Conservation (phyloP, 176 grass and related monocot species). For the Rhipidocladum racemiflorum region DNA sequence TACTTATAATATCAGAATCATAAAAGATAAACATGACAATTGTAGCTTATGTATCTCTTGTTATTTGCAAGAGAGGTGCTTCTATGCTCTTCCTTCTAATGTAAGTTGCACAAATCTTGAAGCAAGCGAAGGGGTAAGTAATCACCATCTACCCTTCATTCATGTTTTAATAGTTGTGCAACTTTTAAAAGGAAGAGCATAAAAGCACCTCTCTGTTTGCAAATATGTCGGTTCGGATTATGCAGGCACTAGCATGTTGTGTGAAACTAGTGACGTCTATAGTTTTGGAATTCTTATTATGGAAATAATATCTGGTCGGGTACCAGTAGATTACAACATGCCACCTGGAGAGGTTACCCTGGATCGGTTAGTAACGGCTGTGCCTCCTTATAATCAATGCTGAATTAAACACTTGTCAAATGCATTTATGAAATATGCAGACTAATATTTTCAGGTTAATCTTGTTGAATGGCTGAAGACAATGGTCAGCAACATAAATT, state of each 20-base stretch:
- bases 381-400: not conserved
- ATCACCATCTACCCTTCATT: too few species aligned
- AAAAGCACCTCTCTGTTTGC: too few species aligned
- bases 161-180: too few species aligned
- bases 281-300: constrained; percentile 98
- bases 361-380: too few species aligned
- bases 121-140: too few species aligned
- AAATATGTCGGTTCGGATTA: constrained; percentile 96
- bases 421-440: constrained; percentile 18
- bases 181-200: too few species aligned
- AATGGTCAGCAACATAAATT: constrained; percentile 93
- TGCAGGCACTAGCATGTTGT: constrained; percentile 93
- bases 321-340: constrained; percentile 87
- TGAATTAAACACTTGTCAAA: constrained; percentile 2
- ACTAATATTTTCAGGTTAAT: constrained; percentile 69
- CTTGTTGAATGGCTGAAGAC: constrained; percentile 96
- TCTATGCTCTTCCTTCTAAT: too few species aligned
- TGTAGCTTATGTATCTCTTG: constrained; percentile 13
- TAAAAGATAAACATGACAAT: not conserved
- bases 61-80: constrained; percentile 53
- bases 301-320: constrained; percentile 90
- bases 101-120: too few species aligned
- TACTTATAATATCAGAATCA: constrained; percentile 8
- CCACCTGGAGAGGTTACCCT: constrained; percentile 87
- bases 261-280: constrained; percentile 92